phyloP scores from a whole-genome alignment of 306 rosid genomes.

The Begonia masoniana region DNA sequence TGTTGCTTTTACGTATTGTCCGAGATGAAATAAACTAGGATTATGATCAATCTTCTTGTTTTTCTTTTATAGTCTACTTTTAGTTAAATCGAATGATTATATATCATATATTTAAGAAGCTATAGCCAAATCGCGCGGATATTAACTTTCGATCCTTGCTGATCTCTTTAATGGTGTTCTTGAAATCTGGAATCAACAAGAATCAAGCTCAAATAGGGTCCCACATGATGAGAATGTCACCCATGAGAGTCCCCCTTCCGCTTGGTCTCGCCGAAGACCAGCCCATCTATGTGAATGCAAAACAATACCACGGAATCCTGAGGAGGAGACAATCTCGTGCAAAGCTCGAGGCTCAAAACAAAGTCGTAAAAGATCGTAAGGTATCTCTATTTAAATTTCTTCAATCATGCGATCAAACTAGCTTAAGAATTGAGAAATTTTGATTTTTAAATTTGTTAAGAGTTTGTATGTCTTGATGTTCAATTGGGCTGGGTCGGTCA shows the following conservation, averaged over 20 bases:
- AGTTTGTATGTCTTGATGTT: no score
- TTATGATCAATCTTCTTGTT: no score
- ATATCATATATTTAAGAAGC: no score
- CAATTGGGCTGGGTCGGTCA: no score
- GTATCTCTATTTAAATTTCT: constrained; percentile 12
- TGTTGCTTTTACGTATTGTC: neutral
- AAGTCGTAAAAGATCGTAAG: constrained; percentile 61
- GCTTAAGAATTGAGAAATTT: no score
- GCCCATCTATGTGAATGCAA: constrained; percentile 82
- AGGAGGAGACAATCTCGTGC: constrained; percentile 88
- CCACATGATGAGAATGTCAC: constrained; percentile 45
- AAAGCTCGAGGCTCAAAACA: constrained; percentile 75
- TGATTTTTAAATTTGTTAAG: no score
- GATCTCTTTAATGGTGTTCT: neutral
- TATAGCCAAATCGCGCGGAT: no score
- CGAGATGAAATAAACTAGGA: no score
- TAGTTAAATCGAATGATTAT: no score
- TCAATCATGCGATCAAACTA: neutral
- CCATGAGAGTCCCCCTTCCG: constrained; percentile 62
- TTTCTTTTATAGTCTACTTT: no score
- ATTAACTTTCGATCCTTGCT: neutral
- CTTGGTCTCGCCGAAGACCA: constrained; percentile 66
- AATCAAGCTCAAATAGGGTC: constrained; percentile 26
- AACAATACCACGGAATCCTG: constrained; percentile 85
- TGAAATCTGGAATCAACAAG: constrained; percentile 6